Conservation (phyloP, 1,284 basidiomycete genomes). For the Golubevia sp. region DNA sequence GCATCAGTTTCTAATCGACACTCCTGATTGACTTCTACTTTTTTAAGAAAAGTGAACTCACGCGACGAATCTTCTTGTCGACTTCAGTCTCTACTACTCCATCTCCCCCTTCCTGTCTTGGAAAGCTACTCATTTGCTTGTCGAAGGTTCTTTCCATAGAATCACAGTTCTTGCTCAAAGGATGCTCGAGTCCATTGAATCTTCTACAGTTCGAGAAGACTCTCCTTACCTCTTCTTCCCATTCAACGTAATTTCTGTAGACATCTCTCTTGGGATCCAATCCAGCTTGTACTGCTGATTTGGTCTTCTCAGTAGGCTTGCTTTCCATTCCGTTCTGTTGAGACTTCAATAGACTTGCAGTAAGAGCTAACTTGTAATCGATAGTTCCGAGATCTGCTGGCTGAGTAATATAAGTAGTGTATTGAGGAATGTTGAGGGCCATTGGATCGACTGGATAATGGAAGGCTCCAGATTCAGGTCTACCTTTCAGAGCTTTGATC, state of each 20-base stretch:
- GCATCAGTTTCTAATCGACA: not conserved
- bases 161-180: constrained; percentile 77
- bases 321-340: constrained; percentile 6
- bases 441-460: constrained; percentile 87
- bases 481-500: constrained; percentile 81
- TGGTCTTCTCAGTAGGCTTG: constrained; percentile 38
- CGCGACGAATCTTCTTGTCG: not conserved
- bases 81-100: no score
- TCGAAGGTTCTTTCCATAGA: constrained; percentile 84
- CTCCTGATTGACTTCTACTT: not conserved
- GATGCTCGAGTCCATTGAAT: constrained; percentile 89
- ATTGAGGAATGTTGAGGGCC: constrained; percentile 87
- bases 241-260: constrained; percentile 34
- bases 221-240: constrained; percentile 65
- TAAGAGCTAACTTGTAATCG: constrained; percentile 72
- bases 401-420: constrained; percentile 79
- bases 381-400: constrained; percentile 97
- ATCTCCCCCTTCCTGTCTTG: no score
- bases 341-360: constrained; percentile 36
- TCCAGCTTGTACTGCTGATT: constrained; percentile 12
- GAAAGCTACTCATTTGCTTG: constrained; percentile 69
- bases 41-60: no score
- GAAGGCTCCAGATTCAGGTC: constrained; percentile 83
- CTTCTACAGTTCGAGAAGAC: constrained; percentile 86
- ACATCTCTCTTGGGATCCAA: constrained; percentile 38